Percentiles rank a stretch among this genome's conserved stretches.
These are phyloP conservation scores for Decorospora gaudefroyi DNA, from an alignment of 2,329 filamentous ascomycete species.

Conservation along the genomic window DNA sequence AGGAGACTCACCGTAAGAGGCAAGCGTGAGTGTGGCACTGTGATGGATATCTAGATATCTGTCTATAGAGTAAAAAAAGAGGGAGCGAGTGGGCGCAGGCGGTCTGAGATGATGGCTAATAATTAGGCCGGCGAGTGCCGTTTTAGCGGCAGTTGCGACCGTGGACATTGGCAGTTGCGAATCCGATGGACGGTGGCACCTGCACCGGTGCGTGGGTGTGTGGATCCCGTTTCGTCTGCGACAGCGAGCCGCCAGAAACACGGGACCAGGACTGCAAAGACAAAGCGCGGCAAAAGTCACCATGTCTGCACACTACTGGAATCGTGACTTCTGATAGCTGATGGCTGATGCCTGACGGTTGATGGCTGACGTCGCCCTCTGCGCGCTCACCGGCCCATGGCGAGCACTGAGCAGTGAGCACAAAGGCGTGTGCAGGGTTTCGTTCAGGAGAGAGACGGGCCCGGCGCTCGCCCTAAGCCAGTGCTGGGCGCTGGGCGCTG, in stretches of 20 bases:
- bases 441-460: constrained; percentile 23
- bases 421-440: constrained; percentile 23
- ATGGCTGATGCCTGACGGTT: neutral
- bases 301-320: neutral
- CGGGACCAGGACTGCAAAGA: constrained; percentile 4
- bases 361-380: neutral
- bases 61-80: too few relatives aligned
- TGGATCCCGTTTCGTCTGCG: constrained; percentile 2
- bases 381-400: neutral
- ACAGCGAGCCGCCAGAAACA: constrained; percentile 5
- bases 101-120: neutral
- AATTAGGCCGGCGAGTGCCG: constrained; percentile 12
- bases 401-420: neutral
- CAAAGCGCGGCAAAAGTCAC: constrained; percentile 5
- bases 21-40: too few relatives aligned
- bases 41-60: too few relatives aligned
- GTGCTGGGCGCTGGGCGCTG: constrained; percentile 24
- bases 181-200: too few relatives aligned
- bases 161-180: too few relatives aligned
- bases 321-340: neutral
- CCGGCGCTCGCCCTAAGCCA: constrained; percentile 20
- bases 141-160: constrained; percentile 9
- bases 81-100: too few relatives aligned
- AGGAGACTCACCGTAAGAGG: too few relatives aligned
- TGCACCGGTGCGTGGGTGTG: too few relatives aligned